Evolutionary conservation across 345 rosid genomes (phyloP).

Genomic region (Salix purpurea): DNA sequence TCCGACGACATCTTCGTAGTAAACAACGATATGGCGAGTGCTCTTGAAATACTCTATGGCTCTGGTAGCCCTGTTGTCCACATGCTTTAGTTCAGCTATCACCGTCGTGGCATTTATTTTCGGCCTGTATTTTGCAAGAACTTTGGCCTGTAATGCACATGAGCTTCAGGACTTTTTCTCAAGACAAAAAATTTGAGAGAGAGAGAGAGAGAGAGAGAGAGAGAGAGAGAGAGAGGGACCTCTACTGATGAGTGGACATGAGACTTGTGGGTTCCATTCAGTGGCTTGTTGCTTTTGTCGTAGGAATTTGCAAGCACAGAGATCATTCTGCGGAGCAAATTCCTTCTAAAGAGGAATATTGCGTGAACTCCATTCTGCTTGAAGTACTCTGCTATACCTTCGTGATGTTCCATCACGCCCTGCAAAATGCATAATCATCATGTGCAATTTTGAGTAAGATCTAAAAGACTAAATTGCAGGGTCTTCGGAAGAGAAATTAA

Average conservation of each 20-base stretch:
- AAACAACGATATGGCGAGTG: conserved; percentile 36
- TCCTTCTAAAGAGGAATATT: conserved; percentile 33
- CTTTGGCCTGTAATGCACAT: conserved; percentile 31
- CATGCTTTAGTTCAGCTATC: conserved; percentile 29
- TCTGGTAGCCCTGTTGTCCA: conserved; percentile 22
- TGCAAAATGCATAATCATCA: neutral
- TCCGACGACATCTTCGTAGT: conserved; percentile 35
- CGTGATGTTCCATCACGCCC: conserved; percentile 33
- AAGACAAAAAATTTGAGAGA: neutral
- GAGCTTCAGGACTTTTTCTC: neutral
- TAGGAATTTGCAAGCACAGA: conserved; percentile 34
- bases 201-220: no score
- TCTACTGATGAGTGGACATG: conserved; percentile 32
- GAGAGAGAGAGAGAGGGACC: neutral
- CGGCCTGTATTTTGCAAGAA: conserved; percentile 40
- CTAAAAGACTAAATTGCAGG: neutral
- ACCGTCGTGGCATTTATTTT: conserved; percentile 23
- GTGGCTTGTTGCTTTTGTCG: conserved; percentile 24
- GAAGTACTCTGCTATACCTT: conserved; percentile 31
- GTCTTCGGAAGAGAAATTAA: neutral
- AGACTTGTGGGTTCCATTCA: conserved; percentile 39
- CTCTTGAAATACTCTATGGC: conserved; percentile 33
- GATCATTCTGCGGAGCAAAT: conserved; percentile 37
- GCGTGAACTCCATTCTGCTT: conserved; percentile 34
- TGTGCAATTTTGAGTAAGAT: neutral